Percentiles rank a stretch among this genome's conserved stretches.
Evolutionary conservation across 1,139 yeast species (phyloP).

Genomic region (Debaryomyces sp.): DNA sequence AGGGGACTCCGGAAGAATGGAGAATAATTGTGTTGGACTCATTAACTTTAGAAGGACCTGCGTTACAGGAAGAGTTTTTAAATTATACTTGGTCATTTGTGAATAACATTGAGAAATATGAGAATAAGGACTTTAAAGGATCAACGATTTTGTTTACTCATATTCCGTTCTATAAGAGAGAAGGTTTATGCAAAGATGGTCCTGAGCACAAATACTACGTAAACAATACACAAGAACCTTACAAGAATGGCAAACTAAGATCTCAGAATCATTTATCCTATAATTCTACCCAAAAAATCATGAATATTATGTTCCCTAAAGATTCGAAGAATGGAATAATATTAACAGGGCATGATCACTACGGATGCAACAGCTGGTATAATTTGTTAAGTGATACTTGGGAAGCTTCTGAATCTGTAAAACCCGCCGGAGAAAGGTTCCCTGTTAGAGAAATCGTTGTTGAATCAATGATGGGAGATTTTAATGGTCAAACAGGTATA

Average conservation of each 20-base stretch:
- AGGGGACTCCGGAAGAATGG: slow-evolving; percentile 68
- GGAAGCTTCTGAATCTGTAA: slow-evolving; percentile 54
- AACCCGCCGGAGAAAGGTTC: slow-evolving; percentile 23
- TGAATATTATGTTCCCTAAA: slow-evolving; percentile 68
- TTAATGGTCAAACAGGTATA: slow-evolving; percentile 84
- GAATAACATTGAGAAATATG: slow-evolving; percentile 51
- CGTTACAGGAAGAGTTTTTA: slow-evolving; percentile 70
- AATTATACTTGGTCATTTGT: slow-evolving; percentile 74
- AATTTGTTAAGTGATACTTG: slow-evolving; percentile 49
- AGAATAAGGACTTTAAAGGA: slow-evolving; percentile 59
- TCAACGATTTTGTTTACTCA: slow-evolving; percentile 85
- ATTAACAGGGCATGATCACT: slow-evolving; percentile 95
- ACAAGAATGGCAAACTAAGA: slow-evolving; percentile 68
- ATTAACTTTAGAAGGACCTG: slow-evolving; percentile 87
- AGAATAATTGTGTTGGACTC: slow-evolving; percentile 85
- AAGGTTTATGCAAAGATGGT: slow-evolving; percentile 84
- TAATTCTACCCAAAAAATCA: slow-evolving; percentile 65
- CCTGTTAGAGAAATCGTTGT: slow-evolving; percentile 80
- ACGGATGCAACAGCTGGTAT: slow-evolving; percentile 81
- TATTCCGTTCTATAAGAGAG: slow-evolving; percentile 81
- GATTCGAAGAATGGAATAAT: slow-evolving; percentile 70
- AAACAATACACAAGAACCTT: slow-evolving; percentile 60
- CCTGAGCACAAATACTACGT: slow-evolving; percentile 68
- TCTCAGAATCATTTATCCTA: slow-evolving; percentile 85
- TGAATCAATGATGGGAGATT: slow-evolving; percentile 95